phyloP scores from a whole-genome alignment of 352 stramenopile genomes.

The Thraustochytrium striatum region DNA sequence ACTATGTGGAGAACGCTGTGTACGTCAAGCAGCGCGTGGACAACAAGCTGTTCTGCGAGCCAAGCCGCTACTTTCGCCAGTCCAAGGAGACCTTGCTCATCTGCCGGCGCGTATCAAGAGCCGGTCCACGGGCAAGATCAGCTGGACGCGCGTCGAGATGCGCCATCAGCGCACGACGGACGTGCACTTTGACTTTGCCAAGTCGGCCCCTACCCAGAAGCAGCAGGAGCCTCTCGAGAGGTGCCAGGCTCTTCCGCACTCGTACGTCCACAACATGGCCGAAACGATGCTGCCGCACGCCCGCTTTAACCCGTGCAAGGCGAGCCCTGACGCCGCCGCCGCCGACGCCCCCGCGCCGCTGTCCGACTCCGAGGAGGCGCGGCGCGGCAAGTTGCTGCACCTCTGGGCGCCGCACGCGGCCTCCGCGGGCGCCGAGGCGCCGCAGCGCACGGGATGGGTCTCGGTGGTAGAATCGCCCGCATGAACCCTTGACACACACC shows the following conservation, averaged over 20 bases:
- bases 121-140: slow-evolving; percentile 21
- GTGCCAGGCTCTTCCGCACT: neutral
- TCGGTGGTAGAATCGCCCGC: too few species aligned
- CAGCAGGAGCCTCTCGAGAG: neutral
- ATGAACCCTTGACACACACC: too few species aligned
- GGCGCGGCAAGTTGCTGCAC: too few species aligned
- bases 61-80: slow-evolving; percentile 37
- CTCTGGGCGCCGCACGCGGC: too few species aligned
- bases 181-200: slow-evolving; percentile 48
- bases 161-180: slow-evolving; percentile 42
- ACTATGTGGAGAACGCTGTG: slow-evolving; percentile 48
- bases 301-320: slow-evolving; percentile 43
- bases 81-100: slow-evolving; percentile 44
- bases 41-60: slow-evolving; percentile 33
- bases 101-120: slow-evolving; percentile 32
- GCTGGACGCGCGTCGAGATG: slow-evolving; percentile 41
- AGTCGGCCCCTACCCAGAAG: neutral
- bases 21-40: slow-evolving; percentile 37
- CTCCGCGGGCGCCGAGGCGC: too few species aligned
- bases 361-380: too few species aligned
- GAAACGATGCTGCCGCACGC: slow-evolving; percentile 48
- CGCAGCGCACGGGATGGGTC: too few species aligned
- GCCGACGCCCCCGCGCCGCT: too few species aligned
- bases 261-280: slow-evolving; percentile 46
- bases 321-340: too few species aligned